phyloP scores from a whole-genome alignment of 495 filamentous ascomycete genomes.

The Parachaetomium inaequale region DNA sequence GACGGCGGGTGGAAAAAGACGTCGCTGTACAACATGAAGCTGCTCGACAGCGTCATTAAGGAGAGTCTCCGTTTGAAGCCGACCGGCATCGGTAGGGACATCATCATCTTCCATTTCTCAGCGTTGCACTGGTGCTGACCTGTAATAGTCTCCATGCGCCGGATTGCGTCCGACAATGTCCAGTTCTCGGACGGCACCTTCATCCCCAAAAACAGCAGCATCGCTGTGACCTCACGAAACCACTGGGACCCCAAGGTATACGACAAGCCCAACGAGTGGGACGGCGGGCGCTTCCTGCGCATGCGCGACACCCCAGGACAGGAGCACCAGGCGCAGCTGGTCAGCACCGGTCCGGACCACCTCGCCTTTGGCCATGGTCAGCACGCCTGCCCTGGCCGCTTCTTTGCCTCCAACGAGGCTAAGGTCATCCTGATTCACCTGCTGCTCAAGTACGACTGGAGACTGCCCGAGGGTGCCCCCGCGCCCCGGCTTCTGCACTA shows the following conservation, averaged over 20 bases:
- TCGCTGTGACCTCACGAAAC: conserved; percentile 34
- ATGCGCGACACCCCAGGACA: conserved; percentile 38
- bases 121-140: background rate
- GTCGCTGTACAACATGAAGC: conserved; percentile 49
- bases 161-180: conserved; percentile 36
- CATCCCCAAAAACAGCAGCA: conserved; percentile 46
- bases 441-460: conserved; percentile 40
- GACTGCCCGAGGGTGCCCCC: conserved; percentile 20
- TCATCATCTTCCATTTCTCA: conserved; percentile 10
- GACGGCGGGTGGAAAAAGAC: conserved; percentile 45
- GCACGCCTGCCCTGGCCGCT: conserved; percentile 43
- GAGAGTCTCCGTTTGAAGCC: conserved; percentile 45
- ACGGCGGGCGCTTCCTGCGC: conserved; percentile 47
- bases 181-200: conserved; percentile 47
- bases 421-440: conserved; percentile 37
- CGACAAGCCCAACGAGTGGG: conserved; percentile 41
- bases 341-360: conserved; percentile 41
- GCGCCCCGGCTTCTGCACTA: conserved; percentile 7
- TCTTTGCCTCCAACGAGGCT: conserved; percentile 41
- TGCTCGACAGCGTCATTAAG: conserved; percentile 52
- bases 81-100: background rate
- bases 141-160: conserved; percentile 38
- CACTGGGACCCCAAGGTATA: conserved; percentile 45
- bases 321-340: conserved; percentile 44
- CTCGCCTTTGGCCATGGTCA: conserved; percentile 40